phyloP scores from a whole-genome alignment of 1,284 basidiomycete genomes.

The Leccinum pachyderme region DNA sequence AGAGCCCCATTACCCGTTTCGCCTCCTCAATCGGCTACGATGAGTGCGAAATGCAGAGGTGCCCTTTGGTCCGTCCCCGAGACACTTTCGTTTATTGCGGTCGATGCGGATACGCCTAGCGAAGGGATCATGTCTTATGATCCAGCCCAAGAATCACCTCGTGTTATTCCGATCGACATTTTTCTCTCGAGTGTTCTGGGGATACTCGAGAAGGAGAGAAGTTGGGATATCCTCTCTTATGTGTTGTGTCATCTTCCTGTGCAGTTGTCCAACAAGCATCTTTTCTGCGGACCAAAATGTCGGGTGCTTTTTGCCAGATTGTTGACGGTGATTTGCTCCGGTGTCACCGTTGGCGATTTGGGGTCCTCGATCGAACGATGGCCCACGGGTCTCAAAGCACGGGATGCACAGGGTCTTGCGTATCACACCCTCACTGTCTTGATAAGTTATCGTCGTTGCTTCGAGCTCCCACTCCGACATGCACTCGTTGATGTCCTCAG shows the following conservation, averaged over 20 bases:
- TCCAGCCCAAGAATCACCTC: constrained; percentile 44
- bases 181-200: constrained; percentile 71
- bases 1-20: constrained; percentile 43
- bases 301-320: constrained; percentile 65
- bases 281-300: constrained; percentile 90
- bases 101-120: constrained; percentile 66
- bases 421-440: constrained; percentile 89
- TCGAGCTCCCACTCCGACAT: constrained; percentile 68
- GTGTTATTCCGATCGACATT: constrained; percentile 76
- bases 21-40: constrained; percentile 27
- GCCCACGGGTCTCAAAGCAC: constrained; percentile 62
- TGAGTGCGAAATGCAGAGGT: constrained; percentile 38
- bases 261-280: constrained; percentile 93
- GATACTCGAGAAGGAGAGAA: constrained; percentile 74
- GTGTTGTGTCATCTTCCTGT: constrained; percentile 88
- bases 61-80: constrained; percentile 83
- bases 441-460: constrained; percentile 84
- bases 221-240: constrained; percentile 96
- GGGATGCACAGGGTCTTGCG: constrained; percentile 86
- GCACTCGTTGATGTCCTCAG: constrained; percentile 84
- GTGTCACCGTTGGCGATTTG: constrained; percentile 62
- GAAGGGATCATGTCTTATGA: constrained; percentile 79
- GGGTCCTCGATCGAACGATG: constrained; percentile 61
- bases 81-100: constrained; percentile 62
- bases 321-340: constrained; percentile 67